phyloP scores from a whole-genome alignment of 2,329 filamentous ascomycete genomes.

The Xylariaceae sp. region DNA sequence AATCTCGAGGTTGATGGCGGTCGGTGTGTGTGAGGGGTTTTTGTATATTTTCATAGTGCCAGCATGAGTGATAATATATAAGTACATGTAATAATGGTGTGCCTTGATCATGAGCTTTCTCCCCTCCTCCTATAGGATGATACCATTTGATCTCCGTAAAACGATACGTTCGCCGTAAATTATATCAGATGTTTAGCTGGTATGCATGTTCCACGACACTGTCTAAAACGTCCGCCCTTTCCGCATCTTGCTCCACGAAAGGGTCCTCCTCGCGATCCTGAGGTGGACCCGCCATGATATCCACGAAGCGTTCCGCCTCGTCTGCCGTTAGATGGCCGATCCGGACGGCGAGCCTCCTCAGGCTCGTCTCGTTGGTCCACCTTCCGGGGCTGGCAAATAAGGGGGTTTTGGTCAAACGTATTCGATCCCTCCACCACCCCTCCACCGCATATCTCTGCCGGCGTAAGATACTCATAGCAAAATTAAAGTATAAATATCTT shows the following conservation, averaged over 20 bases:
- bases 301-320: background rate
- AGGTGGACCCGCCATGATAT: background rate
- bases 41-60: background rate
- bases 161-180: no score
- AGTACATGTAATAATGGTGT: no score
- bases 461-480: slow-evolving; percentile 11
- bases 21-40: slow-evolving; percentile 26
- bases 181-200: no score
- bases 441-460: slow-evolving; percentile 9
- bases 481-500: slow-evolving; percentile 13
- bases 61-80: no score
- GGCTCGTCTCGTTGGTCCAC: slow-evolving; percentile 10
- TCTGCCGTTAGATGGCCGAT: background rate
- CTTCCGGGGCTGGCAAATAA: slow-evolving; percentile 7
- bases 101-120: no score
- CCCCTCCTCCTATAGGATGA: no score
- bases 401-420: slow-evolving; percentile 1
- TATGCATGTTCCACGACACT: no score
- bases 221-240: no score
- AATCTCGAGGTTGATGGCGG: slow-evolving; percentile 54
- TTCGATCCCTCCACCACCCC: slow-evolving; percentile 11
- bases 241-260: no score
- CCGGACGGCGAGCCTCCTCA: slow-evolving; percentile 8
- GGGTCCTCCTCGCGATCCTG: no score
- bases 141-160: no score